Evolutionary conservation across 169 alveolate species (phyloP), one percentile per base, ranked within the genome.

Genomic region (Eimeria falciformis): DNA sequence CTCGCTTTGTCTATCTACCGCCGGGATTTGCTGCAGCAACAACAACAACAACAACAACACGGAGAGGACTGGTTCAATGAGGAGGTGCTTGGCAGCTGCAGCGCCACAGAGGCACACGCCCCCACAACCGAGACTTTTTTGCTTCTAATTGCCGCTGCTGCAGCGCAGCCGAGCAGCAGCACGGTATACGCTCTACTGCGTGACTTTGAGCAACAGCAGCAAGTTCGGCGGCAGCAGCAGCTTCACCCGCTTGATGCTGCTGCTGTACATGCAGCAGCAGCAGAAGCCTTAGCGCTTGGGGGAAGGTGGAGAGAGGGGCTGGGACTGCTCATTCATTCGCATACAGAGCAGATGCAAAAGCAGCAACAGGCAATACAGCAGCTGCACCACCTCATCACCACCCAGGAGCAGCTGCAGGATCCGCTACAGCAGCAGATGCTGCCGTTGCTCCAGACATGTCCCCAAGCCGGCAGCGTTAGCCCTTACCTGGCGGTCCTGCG

Each of bases 261-360:
- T 53, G 89, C 89, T 27, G 73, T 79, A 45, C 47, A 79, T 14
- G 89, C 89, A 9, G 89, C 89, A 47, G 89, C 89, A 27, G 89
- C 89, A 33, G 89, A 79, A 23, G 89, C 58, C 53, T 73, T 79
- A 6, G 89, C 89, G 27, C 75, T 53, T 11, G 75, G 75, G 58
- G 89, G 89, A 69, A 50, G 89, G 89, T 79, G 89, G 89, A 79
- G 75, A 40, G 89, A 79, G 1, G 75, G 73, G 75, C 89, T 79
- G 73, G 75, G 55, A 40, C 56, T 79, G 43, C 75, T 79, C 0
- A 3, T 79, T 25, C 89, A 79, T 12, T 79, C 89, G 2, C 89
- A 79, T 29, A 73, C 89, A 18, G 89, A 79, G 27, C 33, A 53
- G 73, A 69, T 29, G 33, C 89, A 55, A 45, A 69, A 79, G 89